phyloP scores from a whole-genome alignment of 345 rosid genomes.

The Erysimum cheiranthoides region DNA sequence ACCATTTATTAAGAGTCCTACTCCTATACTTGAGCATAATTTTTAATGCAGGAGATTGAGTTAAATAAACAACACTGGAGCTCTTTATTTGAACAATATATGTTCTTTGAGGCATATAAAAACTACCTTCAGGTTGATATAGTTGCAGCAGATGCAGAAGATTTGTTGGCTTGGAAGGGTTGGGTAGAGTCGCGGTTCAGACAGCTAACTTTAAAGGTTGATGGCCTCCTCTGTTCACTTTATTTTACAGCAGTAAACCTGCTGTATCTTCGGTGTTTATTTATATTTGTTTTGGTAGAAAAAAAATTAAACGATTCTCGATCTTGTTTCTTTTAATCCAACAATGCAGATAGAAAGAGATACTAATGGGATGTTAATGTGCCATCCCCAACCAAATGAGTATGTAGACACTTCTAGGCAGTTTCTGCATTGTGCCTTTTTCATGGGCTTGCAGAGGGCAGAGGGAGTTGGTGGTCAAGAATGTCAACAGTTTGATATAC shows the following conservation, averaged over 20 bases:
- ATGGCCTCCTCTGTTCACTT: slow-evolving; percentile 10
- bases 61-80: slow-evolving; percentile 67
- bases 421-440: slow-evolving; percentile 69
- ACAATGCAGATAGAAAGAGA: slow-evolving; percentile 74
- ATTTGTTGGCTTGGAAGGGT: slow-evolving; percentile 74
- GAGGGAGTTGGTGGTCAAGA: slow-evolving; percentile 68
- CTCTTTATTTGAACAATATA: slow-evolving; percentile 66
- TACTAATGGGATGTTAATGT: slow-evolving; percentile 75
- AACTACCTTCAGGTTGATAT: slow-evolving; percentile 77
- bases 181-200: slow-evolving; percentile 87
- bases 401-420: slow-evolving; percentile 58
- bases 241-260: slow-evolving; percentile 12
- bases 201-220: slow-evolving; percentile 72
- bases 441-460: slow-evolving; percentile 80
- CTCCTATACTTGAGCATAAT: neutral
- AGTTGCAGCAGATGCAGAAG: slow-evolving; percentile 62
- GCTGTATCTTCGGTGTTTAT: slow-evolving; percentile 6
- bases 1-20: slow-evolving; percentile 5
- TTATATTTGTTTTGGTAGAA: neutral
- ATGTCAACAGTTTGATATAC: slow-evolving; percentile 79
- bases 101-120: slow-evolving; percentile 74
- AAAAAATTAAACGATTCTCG: neutral
- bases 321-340: slow-evolving; percentile 10
- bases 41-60: slow-evolving; percentile 60
- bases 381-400: slow-evolving; percentile 77